Base-by-base conservation (phyloP, 2,329 filamentous ascomycete genomes). In the Penicillium sp. region DNA sequence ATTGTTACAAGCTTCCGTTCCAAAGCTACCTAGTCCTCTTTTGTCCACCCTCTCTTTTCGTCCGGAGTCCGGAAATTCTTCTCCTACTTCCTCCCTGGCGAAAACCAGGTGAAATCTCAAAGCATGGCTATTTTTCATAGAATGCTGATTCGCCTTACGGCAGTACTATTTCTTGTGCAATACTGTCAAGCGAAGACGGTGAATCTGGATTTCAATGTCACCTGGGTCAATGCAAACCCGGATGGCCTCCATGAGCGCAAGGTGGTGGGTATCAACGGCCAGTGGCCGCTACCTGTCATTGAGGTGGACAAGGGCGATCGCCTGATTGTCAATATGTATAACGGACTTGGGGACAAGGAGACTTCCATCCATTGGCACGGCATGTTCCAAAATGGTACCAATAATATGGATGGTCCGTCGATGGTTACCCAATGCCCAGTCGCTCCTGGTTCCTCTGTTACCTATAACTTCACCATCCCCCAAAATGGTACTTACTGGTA, bases 291-390 rank as follows among this genome's bases (percentile, higher is more conserved):
- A 0, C 90, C 90, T 6, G 72, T 89, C 44, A 84, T 94, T 45
- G 84, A 90, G 61, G 84, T 86, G 60, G 90, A 89, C 62, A 85
- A 89, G 61, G 89, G 88, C 21, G 90, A 94, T 65, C 84, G 82
- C 1, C 72, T 94, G 9, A 72, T 90, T 4, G 84, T 92, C 43
- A 84, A 89, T 33, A 79, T 91, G 50, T 76, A 84, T 63, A 93
- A 93, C 65, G 79, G 82, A 23, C 83, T 88, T 0, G 76, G 78
- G 13, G 89, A 91, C 62, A 72, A 83, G 63, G 83, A 81, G 13
- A 88, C 87, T 9, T 83, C 81, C 38, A 78, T 92, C 5, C 90
- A 93, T 69, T 92, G 89, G 71, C 90, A 93, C 64, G 90, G 90
- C 16, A 80, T 93, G 60, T 91, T 85, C 68, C 88, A 91, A 68